Conservation (phyloP, 345 rosid genomes). For the Citrus maxima region DNA sequence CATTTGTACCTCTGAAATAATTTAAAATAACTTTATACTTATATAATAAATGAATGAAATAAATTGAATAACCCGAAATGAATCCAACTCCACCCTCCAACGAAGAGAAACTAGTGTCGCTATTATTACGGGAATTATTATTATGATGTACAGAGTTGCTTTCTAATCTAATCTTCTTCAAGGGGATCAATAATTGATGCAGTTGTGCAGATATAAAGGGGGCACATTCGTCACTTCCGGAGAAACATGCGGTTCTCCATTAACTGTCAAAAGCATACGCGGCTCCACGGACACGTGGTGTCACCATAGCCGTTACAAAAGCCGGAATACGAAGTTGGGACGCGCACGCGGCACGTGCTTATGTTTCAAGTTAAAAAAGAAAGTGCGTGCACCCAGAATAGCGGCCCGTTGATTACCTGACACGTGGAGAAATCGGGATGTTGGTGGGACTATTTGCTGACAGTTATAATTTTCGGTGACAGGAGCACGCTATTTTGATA, state of each 20-base stretch:
- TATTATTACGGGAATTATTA: too few species aligned
- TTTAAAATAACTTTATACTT: too few species aligned
- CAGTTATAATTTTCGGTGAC: conserved; percentile 12
- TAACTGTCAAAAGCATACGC: background rate
- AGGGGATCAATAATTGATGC: background rate
- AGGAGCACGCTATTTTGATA: conserved; percentile 22
- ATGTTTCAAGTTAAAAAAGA: background rate
- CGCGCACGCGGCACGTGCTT: background rate
- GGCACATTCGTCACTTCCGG: conserved; percentile 1
- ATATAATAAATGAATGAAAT: too few species aligned
- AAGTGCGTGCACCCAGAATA: background rate
- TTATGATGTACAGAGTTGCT: too few species aligned
- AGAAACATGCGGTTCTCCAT: background rate
- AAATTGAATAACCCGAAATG: too few species aligned
- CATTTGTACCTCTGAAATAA: too few species aligned
- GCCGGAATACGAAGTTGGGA: background rate
- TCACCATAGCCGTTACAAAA: background rate
- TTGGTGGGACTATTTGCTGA: background rate
- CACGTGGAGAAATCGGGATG: background rate
- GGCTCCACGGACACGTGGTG: background rate
- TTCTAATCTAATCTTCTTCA: too few species aligned
- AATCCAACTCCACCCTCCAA: too few species aligned
- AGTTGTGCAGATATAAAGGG: background rate
- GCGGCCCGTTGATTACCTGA: background rate
- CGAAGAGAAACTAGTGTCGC: too few species aligned